Conservation (phyloP, 257 asterid species). For the Plantago elongata region DNA sequence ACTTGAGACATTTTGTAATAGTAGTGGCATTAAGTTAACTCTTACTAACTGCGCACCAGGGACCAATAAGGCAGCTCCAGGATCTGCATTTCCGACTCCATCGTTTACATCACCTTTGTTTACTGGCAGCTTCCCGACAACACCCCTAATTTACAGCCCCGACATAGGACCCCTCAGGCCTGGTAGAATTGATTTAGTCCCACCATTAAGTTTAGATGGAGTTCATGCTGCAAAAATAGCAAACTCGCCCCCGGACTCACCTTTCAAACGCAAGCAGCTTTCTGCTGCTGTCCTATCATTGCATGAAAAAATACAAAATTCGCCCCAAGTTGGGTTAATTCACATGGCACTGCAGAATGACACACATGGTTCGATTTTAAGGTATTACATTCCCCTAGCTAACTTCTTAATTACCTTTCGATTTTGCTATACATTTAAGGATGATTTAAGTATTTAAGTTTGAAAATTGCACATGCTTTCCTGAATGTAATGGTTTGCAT, state of each 20-base stretch:
- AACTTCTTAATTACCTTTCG: neutral
- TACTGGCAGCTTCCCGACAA: slow-evolving; percentile 95
- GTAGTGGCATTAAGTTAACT: slow-evolving; percentile 61
- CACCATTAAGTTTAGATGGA: slow-evolving; percentile 94
- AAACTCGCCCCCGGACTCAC: slow-evolving; percentile 80
- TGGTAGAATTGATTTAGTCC: slow-evolving; percentile 79
- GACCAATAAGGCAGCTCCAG: slow-evolving; percentile 48
- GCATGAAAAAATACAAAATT: slow-evolving; percentile 76
- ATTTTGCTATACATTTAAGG: neutral
- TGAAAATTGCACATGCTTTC: too few relatives aligned
- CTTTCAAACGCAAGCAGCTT: slow-evolving; percentile 65
- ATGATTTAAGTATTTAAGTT: neutral
- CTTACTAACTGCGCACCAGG: slow-evolving; percentile 50
- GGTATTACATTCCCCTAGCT: slow-evolving; percentile 34
- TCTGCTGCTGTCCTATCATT: slow-evolving; percentile 55
- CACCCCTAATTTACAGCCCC: slow-evolving; percentile 81
- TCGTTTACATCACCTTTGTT: slow-evolving; percentile 88
- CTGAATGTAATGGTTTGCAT: too few relatives aligned
- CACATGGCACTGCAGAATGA: slow-evolving; percentile 97
- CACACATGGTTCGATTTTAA: slow-evolving; percentile 73
- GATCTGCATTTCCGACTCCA: slow-evolving; percentile 65
- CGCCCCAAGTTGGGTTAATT: slow-evolving; percentile 87
- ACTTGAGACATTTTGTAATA: slow-evolving; percentile 77
- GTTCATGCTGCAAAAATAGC: slow-evolving; percentile 57
- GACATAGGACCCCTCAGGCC: slow-evolving; percentile 63